Conservation (phyloP, 306 rosid species). For the Abrus precatorius region DNA sequence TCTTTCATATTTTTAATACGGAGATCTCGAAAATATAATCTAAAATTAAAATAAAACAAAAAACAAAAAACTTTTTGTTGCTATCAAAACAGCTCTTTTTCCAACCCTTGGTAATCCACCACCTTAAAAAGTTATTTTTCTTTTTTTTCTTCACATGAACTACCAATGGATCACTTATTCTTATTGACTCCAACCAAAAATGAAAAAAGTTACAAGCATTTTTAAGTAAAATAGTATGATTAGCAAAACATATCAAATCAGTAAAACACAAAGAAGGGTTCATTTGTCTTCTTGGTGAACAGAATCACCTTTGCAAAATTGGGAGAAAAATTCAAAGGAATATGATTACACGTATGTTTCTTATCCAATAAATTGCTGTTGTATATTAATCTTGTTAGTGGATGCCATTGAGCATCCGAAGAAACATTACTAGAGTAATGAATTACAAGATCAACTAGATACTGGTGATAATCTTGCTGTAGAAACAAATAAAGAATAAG, state of each 20-base stretch:
- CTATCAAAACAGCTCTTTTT: too few relatives aligned
- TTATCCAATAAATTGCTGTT: slow-evolving; percentile 36
- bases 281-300: background rate
- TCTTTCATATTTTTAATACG: too few relatives aligned
- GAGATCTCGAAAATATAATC: too few relatives aligned
- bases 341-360: slow-evolving; percentile 39
- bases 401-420: slow-evolving; percentile 32
- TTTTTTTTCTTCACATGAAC: too few relatives aligned
- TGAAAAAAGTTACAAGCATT: too few relatives aligned
- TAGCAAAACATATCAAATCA: background rate
- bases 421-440: slow-evolving; percentile 31
- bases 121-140: too few relatives aligned
- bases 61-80: too few relatives aligned
- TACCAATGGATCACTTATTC: too few relatives aligned
- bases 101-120: too few relatives aligned
- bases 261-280: slow-evolving; percentile 9
- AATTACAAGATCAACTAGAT: slow-evolving; percentile 24
- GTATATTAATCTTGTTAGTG: slow-evolving; percentile 32
- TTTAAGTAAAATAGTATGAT: slow-evolving; percentile 28
- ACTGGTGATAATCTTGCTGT: slow-evolving; percentile 6
- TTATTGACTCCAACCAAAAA: too few relatives aligned
- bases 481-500: slow-evolving; percentile 21
- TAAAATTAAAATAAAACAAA: too few relatives aligned
- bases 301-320: slow-evolving; percentile 23
- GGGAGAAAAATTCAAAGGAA: slow-evolving; percentile 23